Conservation (phyloP, 345 rosid species). For the Chamaenerion angustifolium region DNA sequence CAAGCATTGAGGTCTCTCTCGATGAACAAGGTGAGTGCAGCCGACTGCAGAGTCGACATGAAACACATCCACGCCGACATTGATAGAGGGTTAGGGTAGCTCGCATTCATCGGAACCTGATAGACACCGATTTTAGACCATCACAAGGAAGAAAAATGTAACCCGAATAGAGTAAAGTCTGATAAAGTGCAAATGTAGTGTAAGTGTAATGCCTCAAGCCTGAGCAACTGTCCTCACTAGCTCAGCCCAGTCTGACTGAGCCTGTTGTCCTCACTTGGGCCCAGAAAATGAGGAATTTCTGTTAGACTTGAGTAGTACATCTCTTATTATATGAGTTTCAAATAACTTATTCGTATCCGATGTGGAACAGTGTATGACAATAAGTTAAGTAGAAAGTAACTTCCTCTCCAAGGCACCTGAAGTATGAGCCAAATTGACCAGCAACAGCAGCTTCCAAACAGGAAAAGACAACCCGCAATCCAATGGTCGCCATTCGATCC, state of each 20-base stretch:
- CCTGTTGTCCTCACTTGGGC: too few species aligned
- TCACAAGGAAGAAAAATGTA: too few species aligned
- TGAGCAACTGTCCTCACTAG: too few species aligned
- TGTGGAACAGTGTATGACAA: too few species aligned
- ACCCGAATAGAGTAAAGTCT: too few species aligned
- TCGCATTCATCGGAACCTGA: conserved; percentile 46
- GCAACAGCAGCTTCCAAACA: conserved; percentile 43
- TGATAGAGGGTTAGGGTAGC: conserved; percentile 48
- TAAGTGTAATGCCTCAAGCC: too few species aligned
- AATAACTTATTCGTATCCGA: too few species aligned
- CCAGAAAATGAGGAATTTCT: too few species aligned
- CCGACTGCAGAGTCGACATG: conserved; percentile 44
- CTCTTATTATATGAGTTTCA: too few species aligned
- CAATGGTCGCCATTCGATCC: conserved; percentile 11
- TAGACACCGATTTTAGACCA: not conserved
- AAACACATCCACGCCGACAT: conserved; percentile 69
- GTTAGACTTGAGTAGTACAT: too few species aligned
- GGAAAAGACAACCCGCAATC: conserved; percentile 48
- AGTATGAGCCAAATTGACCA: conserved; percentile 71
- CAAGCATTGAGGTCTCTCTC: conserved; percentile 37
- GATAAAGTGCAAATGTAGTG: too few species aligned
- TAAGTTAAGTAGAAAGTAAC: not conserved
- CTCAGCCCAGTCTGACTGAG: too few species aligned
- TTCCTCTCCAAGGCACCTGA: conserved; percentile 27
- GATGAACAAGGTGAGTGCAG: conserved; percentile 24